Conservation (phyloP, 306 rosid genomes). For the Sicyos baderoa region DNA sequence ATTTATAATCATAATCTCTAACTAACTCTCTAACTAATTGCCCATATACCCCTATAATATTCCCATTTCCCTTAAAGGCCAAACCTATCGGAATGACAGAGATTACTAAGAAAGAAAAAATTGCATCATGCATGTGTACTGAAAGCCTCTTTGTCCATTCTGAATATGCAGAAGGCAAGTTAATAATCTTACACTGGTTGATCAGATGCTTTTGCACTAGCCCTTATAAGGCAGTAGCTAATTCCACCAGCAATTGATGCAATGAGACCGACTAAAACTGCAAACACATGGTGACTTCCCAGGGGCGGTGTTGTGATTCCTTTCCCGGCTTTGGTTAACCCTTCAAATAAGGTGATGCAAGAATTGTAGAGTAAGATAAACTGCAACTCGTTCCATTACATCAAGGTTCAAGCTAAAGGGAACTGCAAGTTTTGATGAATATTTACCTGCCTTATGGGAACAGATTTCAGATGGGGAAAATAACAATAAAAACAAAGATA, state of each 20-base stretch:
- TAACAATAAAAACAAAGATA: not conserved
- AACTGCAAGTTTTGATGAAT: not conserved
- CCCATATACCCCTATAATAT: too few relatives aligned
- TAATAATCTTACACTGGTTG: constrained; percentile 64
- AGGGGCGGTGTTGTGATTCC: constrained; percentile 24
- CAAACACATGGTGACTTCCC: constrained; percentile 33
- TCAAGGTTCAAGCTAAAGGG: constrained; percentile 5
- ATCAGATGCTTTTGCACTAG: constrained; percentile 66
- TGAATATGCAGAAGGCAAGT: not conserved
- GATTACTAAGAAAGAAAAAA: not conserved
- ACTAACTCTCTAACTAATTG: too few relatives aligned
- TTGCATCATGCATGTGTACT: not conserved
- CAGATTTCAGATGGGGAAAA: constrained; percentile 12
- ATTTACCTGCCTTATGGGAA: constrained; percentile 16
- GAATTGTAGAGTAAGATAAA: constrained; percentile 20
- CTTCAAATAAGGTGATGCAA: constrained; percentile 27
- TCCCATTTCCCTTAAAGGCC: too few relatives aligned
- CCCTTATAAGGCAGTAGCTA: constrained; percentile 65
- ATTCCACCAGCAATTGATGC: constrained; percentile 63
- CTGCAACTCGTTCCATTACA: constrained; percentile 17
- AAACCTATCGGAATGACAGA: not conserved
- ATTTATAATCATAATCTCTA: too few relatives aligned
- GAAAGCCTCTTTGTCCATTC: not conserved
- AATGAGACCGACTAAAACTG: constrained; percentile 46
- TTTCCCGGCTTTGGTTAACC: constrained; percentile 38